These are phyloP conservation scores for Diaporthe amygdali DNA, from an alignment of 2,329 filamentous ascomycete genomes.

Conservation along the genomic window DNA sequence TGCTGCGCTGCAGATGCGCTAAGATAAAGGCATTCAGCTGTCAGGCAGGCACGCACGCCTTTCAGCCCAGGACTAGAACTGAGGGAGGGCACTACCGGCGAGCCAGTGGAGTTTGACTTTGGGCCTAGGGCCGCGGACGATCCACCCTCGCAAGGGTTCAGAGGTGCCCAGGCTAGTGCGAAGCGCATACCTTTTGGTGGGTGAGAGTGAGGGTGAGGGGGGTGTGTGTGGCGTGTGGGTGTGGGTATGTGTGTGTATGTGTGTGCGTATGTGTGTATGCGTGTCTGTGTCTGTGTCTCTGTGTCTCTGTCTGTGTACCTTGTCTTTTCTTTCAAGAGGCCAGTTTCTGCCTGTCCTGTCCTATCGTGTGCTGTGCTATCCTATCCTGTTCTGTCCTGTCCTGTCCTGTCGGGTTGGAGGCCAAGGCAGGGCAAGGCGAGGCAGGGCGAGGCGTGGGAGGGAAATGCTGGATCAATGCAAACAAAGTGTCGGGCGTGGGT, in stretches of 20 bases:
- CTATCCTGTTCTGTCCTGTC: neutral
- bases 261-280: no score
- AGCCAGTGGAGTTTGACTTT: constrained; percentile 19
- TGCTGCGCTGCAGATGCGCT: constrained; percentile 23
- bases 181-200: neutral
- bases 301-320: neutral
- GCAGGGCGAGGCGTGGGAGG: neutral
- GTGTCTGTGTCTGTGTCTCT: neutral
- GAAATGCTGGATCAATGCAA: constrained; percentile 10
- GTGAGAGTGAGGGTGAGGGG: neutral
- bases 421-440: neutral
- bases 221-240: neutral
- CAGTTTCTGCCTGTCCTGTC: neutral
- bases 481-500: constrained; percentile 11
- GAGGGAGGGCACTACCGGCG: constrained; percentile 2
- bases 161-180: neutral
- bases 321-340: neutral
- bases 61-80: neutral
- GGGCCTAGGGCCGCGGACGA: neutral
- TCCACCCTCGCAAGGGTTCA: constrained; percentile 7
- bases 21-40: constrained; percentile 28
- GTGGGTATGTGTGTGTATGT: neutral
- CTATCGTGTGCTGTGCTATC: neutral
- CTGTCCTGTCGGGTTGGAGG: neutral
- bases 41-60: constrained; percentile 16